Evolutionary conservation across 2,329 filamentous ascomycete species (phyloP).

Genomic region (Colletotrichum caudatum): DNA sequence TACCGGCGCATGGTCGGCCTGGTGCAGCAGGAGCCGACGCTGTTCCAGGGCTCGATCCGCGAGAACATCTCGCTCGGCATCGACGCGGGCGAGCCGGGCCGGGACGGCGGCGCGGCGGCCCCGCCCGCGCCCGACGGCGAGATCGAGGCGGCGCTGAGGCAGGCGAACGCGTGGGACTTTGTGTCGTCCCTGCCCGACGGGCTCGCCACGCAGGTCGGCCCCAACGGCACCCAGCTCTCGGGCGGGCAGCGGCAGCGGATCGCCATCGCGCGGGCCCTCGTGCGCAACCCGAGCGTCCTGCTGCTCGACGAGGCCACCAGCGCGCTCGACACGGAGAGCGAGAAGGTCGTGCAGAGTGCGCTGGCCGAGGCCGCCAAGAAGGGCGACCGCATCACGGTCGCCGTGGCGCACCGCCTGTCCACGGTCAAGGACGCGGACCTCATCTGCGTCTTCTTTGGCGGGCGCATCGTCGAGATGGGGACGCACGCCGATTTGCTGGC

Average conservation of each 20-base stretch:
- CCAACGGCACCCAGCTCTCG: conserved; percentile 75
- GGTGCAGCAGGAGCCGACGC: conserved; percentile 32
- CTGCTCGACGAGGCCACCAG: conserved; percentile 79
- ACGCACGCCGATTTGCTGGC: background rate
- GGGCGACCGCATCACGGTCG: conserved; percentile 65
- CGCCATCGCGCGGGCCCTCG: conserved; percentile 77
- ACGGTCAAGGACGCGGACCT: conserved; percentile 68
- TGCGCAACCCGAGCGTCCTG: conserved; percentile 73
- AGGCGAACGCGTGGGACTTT: conserved; percentile 69
- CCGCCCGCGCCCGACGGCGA: conserved; percentile 47
- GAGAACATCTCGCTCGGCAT: conserved; percentile 67
- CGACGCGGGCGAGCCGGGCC: background rate
- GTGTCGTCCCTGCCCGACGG: conserved; percentile 65
- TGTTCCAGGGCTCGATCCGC: conserved; percentile 59
- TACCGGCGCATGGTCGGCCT: conserved; percentile 26
- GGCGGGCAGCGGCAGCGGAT: conserved; percentile 80
- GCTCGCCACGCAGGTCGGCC: conserved; percentile 72
- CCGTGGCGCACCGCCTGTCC: conserved; percentile 72
- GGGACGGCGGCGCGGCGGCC: accelerated
- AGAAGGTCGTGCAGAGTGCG: conserved; percentile 73
- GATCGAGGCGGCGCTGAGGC: conserved; percentile 64
- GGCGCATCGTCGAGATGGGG: background rate
- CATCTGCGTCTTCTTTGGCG: conserved; percentile 50
- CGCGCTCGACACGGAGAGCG: conserved; percentile 73
- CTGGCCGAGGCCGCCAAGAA: conserved; percentile 55